Evolutionary conservation across 1,284 basidiomycete species (phyloP).

Genomic region (Malassezia slooffiae): DNA sequence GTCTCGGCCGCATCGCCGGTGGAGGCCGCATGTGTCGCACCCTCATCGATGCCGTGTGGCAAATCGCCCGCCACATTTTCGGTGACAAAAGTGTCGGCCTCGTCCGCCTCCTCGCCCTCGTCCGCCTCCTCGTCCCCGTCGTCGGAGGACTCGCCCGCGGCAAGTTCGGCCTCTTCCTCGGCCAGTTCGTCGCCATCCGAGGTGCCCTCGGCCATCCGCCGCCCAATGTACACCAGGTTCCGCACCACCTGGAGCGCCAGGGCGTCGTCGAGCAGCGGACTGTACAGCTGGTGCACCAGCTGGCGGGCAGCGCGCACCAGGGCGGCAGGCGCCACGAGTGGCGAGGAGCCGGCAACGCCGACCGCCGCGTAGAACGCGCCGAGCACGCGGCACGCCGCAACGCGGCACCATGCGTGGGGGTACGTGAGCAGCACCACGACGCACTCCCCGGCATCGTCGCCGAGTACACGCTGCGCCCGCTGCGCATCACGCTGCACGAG

Average conservation of each 20-base stretch:
- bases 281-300: conserved; percentile 68
- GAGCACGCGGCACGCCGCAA: conserved; percentile 65
- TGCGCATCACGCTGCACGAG: conserved; percentile 7
- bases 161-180: conserved; percentile 9
- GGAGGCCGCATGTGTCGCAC: conserved; percentile 15
- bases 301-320: conserved; percentile 67
- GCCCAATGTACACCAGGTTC: conserved; percentile 81
- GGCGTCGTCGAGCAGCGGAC: conserved; percentile 64
- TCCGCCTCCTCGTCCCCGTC: conserved; percentile 9
- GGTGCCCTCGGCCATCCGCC: conserved; percentile 47
- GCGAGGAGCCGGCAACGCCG: conserved; percentile 8
- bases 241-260: conserved; percentile 80
- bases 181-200: conserved; percentile 5
- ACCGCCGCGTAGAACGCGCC: conserved; percentile 57
- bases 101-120: conserved; percentile 10
- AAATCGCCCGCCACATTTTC: no score
- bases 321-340: conserved; percentile 39
- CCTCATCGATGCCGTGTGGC: conserved; percentile 19
- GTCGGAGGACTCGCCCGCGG: conserved; percentile 7
- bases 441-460: neutral
- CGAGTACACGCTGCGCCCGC: neutral
- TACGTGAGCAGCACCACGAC: conserved; percentile 71
- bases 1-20: conserved; percentile 23
- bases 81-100: no score
- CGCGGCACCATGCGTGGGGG: conserved; percentile 89